A percentile compares a stretch with the other conserved stretches of the same genome.
phyloP scores from a whole-genome alignment of 495 filamentous ascomycete species.

The Penicillium taxi region DNA sequence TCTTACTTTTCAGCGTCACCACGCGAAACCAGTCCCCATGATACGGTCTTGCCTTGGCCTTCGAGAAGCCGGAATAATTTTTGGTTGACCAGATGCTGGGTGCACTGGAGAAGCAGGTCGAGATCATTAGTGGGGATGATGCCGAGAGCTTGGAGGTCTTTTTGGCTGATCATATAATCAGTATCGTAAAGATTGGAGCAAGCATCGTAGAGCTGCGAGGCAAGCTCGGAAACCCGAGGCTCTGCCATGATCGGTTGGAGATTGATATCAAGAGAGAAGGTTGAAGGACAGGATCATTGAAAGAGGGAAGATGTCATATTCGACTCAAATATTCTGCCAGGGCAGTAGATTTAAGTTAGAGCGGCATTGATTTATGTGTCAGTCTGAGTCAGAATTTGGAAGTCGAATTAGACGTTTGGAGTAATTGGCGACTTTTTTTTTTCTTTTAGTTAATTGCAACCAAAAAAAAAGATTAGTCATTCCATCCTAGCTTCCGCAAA shows the following conservation, averaged over 20 bases:
- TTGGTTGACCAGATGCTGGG: slow-evolving; percentile 56
- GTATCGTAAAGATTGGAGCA: slow-evolving; percentile 33
- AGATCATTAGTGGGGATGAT: slow-evolving; percentile 55
- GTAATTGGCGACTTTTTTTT: slow-evolving; percentile 26
- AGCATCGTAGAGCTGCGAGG: slow-evolving; percentile 38
- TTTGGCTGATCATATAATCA: slow-evolving; percentile 54
- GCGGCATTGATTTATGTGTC: slow-evolving; percentile 13
- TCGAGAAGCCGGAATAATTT: slow-evolving; percentile 56
- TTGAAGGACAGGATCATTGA: slow-evolving; percentile 13
- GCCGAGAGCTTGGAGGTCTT: slow-evolving; percentile 53
- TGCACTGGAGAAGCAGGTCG: slow-evolving; percentile 48
- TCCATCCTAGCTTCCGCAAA: too few relatives aligned
- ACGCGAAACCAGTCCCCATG: slow-evolving; percentile 58
- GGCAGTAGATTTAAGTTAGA: slow-evolving; percentile 19
- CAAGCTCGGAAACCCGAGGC: slow-evolving; percentile 31
- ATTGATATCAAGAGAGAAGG: slow-evolving; percentile 3
- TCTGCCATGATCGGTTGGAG: slow-evolving; percentile 24
- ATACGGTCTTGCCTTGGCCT: slow-evolving; percentile 45
- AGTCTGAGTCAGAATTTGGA: slow-evolving; percentile 18
- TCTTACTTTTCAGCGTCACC: slow-evolving; percentile 64
- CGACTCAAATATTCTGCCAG: slow-evolving; percentile 17
- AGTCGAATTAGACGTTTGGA: slow-evolving; percentile 17
- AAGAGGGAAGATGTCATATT: slow-evolving; percentile 15
- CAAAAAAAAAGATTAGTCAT: too few relatives aligned
- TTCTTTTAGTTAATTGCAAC: too few relatives aligned